These are phyloP conservation scores for Zopfia rhizophila DNA, from an alignment of 2,329 filamentous ascomycete species.

Conservation along the genomic window DNA sequence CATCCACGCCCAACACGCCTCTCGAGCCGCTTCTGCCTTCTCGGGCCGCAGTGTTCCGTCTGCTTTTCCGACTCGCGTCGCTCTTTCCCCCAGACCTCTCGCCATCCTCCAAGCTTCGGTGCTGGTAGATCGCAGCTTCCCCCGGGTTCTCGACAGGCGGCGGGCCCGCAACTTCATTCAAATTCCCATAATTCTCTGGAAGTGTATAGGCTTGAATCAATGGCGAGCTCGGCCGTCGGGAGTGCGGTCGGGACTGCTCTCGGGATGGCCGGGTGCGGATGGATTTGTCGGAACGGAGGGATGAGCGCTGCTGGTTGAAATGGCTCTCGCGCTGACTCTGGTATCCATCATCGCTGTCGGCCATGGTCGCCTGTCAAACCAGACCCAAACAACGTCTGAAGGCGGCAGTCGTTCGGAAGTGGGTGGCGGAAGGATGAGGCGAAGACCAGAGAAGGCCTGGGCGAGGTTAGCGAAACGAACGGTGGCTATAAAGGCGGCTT, in stretches of 20 bases:
- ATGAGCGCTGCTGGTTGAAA: slow-evolving; percentile 50
- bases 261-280: slow-evolving; percentile 24
- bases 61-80: slow-evolving; percentile 13
- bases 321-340: slow-evolving; percentile 38
- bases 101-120: slow-evolving; percentile 21
- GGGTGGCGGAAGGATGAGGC: too few relatives aligned
- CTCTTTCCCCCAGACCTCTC: not conserved
- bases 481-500: slow-evolving; percentile 3
- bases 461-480: not conserved
- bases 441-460: not conserved
- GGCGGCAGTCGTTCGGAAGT: too few relatives aligned
- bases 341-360: slow-evolving; percentile 37
- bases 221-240: slow-evolving; percentile 21
- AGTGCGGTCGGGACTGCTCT: slow-evolving; percentile 18
- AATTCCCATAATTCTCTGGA: slow-evolving; percentile 34
- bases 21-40: slow-evolving; percentile 9
- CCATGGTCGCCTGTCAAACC: slow-evolving; percentile 27
- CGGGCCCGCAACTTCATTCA: slow-evolving; percentile 46
- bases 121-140: slow-evolving; percentile 47
- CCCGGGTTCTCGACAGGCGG: slow-evolving; percentile 58
- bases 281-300: slow-evolving; percentile 35
- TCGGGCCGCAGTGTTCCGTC: slow-evolving; percentile 14
- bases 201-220: slow-evolving; percentile 30
- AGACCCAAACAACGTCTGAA: slow-evolving; percentile 2
- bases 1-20: slow-evolving; percentile 11